These are phyloP conservation scores for Plasmodium yoelii DNA, from an alignment of 169 alveolate genomes.

Conservation along the genomic window DNA sequence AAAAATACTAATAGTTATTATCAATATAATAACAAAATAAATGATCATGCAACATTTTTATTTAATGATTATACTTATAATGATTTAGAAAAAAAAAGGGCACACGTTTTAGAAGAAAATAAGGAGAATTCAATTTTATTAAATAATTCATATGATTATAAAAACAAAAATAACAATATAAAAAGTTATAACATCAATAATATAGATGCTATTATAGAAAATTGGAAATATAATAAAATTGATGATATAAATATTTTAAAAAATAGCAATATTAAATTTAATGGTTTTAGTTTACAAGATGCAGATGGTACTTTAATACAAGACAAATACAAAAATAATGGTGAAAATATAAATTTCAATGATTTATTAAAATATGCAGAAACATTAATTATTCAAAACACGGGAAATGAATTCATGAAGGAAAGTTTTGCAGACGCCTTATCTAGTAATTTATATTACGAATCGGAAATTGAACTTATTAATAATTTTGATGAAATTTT, in stretches of 20 bases:
- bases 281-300: not conserved
- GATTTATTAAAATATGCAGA: slow-evolving; percentile 72
- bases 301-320: no score
- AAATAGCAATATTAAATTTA: not conserved
- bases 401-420: slow-evolving; percentile 7
- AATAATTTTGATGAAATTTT: slow-evolving; percentile 55
- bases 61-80: not conserved
- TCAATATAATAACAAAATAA: not conserved
- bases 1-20: no score
- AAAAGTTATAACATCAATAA: not conserved
- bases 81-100: not conserved
- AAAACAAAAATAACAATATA: not conserved
- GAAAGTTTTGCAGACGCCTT: not conserved
- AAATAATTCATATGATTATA: not conserved
- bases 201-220: not conserved
- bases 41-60: not conserved
- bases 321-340: not conserved
- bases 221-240: not conserved
- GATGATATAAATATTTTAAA: not conserved
- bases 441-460: not conserved
- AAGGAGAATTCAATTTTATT: not conserved
- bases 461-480: slow-evolving; percentile 19
- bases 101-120: not conserved
- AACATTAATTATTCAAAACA: slow-evolving; percentile 21
- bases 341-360: slow-evolving; percentile 15